These are phyloP conservation scores for Cymbidium sinense DNA, from an alignment of 106 monocot species.

Conservation along the genomic window DNA sequence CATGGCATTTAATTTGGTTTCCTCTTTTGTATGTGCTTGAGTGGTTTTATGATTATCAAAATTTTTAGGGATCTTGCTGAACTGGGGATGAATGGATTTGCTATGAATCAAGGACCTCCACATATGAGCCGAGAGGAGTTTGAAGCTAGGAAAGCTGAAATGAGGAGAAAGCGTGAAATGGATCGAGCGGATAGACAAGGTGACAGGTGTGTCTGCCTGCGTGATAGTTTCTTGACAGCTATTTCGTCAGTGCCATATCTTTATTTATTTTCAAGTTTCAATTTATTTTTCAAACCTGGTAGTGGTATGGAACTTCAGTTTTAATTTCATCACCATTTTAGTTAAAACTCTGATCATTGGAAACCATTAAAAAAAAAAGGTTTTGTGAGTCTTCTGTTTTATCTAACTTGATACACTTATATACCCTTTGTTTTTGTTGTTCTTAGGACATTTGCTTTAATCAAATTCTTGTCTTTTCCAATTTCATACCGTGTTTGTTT, in stretches of 20 bases:
- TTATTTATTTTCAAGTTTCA: not conserved
- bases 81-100: constrained; percentile 41
- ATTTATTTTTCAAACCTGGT: not conserved
- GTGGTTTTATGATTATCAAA: not conserved
- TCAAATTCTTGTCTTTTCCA: not conserved
- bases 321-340: too few species aligned
- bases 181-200: constrained; percentile 24
- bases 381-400: too few species aligned
- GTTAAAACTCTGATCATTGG: too few species aligned
- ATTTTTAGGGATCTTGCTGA: constrained; percentile 60
- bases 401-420: not conserved
- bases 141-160: constrained; percentile 61
- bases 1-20: not conserved
- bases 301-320: too few species aligned
- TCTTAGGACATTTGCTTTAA: not conserved
- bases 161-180: constrained; percentile 47
- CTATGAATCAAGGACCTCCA: constrained; percentile 50
- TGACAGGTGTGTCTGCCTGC: constrained; percentile 42
- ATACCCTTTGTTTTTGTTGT: not conserved
- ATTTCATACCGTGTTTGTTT: not conserved
- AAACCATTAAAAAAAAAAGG: too few species aligned
- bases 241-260: not conserved
- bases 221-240: not conserved
- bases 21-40: not conserved
- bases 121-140: constrained; percentile 54